Percentiles rank a stretch among this genome's conserved stretches.
Conservation (phyloP, 2,329 filamentous ascomycete genomes). For the Botrytis pseudocinerea region DNA sequence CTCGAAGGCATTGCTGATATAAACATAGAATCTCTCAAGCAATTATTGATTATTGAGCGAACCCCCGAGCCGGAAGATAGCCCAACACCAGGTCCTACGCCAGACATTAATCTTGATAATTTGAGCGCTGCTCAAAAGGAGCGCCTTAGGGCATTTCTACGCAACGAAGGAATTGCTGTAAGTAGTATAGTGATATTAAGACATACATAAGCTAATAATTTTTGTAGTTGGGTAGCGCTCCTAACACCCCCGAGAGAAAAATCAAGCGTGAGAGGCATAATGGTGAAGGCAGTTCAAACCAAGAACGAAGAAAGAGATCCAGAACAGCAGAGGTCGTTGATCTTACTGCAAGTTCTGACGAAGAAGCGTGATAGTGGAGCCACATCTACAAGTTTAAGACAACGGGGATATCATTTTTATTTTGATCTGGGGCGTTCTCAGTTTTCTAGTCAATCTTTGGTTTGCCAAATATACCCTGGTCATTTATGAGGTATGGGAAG, state of each 20-base stretch:
- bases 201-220: neutral
- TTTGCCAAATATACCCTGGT: neutral
- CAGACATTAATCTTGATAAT: neutral
- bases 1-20: neutral
- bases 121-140: neutral
- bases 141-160: constrained; percentile 13
- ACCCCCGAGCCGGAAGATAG: constrained; percentile 12
- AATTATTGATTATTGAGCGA: constrained; percentile 18
- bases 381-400: neutral
- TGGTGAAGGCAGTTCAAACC: neutral
- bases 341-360: constrained; percentile 12
- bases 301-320: neutral
- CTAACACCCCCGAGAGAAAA: constrained; percentile 1
- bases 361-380: neutral
- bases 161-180: constrained; percentile 11
- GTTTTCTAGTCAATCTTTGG: neutral
- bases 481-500: too few species aligned
- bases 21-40: constrained; percentile 16
- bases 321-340: constrained; percentile 2
- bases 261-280: constrained; percentile 15
- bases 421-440: neutral
- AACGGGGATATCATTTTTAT: neutral
- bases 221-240: neutral
- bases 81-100: neutral
- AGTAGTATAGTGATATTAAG: neutral